A percentile compares a stretch with the other conserved stretches of the same genome.
These are phyloP conservation scores for Pythium vanterpoolii DNA, from an alignment of 352 stramenopile species.

Conservation along the genomic window DNA sequence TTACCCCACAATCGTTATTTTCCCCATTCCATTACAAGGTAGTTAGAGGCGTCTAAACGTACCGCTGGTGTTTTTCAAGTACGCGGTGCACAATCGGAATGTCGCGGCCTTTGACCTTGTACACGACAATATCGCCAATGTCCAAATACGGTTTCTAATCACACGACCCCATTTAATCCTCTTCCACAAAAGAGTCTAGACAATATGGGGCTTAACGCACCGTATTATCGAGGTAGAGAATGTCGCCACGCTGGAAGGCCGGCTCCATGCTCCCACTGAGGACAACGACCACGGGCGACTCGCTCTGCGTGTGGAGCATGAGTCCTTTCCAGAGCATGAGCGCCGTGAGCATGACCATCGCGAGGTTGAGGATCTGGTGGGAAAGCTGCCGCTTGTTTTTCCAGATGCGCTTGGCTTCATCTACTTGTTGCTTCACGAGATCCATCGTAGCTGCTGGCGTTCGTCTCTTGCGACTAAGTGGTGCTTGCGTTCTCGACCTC, in stretches of 20 bases:
- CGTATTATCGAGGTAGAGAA: slow-evolving; percentile 98
- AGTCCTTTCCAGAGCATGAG: slow-evolving; percentile 99
- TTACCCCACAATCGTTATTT: background rate
- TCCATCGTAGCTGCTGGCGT: slow-evolving; percentile 31
- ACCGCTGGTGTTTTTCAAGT: slow-evolving; percentile 94
- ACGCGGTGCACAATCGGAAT: slow-evolving; percentile 99
- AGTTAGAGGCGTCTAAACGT: slow-evolving; percentile 20
- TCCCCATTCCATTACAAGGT: background rate
- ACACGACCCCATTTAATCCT: background rate
- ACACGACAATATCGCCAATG: slow-evolving; percentile 93
- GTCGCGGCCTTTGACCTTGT: slow-evolving; percentile 97
- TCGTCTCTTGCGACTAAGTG: background rate
- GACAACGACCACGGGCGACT: slow-evolving; percentile 98
- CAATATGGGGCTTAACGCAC: slow-evolving; percentile 20
- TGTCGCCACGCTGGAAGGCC: slow-evolving; percentile 98
- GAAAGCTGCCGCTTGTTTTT: slow-evolving; percentile 96
- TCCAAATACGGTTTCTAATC: slow-evolving; percentile 67
- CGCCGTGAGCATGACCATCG: slow-evolving; percentile 98
- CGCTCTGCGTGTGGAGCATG: slow-evolving; percentile 96
- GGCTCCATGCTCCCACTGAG: slow-evolving; percentile 98
- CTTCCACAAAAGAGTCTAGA: background rate
- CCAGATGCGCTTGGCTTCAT: slow-evolving; percentile 98
- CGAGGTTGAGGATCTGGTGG: slow-evolving; percentile 97
- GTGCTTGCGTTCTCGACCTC: background rate
- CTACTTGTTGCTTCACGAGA: slow-evolving; percentile 85